Evolutionary conservation across 805 yeast species (phyloP), one percentile per base, ranked within the genome.

Genomic region (Metschnikowia henanensis): DNA sequence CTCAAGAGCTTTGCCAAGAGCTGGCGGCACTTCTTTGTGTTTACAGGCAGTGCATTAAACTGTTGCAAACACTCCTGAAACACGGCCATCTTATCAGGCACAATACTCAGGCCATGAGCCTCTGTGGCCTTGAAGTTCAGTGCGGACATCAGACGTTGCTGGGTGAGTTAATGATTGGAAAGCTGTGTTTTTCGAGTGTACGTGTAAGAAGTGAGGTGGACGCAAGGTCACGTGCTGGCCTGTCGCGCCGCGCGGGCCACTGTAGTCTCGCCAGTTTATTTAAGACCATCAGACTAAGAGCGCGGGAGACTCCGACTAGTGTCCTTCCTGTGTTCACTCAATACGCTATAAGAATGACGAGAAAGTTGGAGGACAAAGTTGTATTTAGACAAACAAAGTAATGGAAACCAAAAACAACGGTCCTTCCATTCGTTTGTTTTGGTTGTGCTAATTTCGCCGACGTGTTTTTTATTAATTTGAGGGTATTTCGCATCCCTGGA

Each of bases 51-150:
- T 51, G 91, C 88, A 71, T 91, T 92, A 77, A 94, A 94, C 48
- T 87, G 91, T 54, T 87, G 87, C 60, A 88, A 73, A 73, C 97
- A 91, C 64, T 91, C 96, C 69, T 94, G 99, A 66, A 86, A 92
- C 50, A 94, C 91, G 9, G 97, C 84, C 98, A 94, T 94, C 69
- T 91, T 91, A 69, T 94, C 98, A 44, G 96, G 95, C 55, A 79
- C 65, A 26, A 84, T 73, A 17, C 57, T 48, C 53, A 77, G 87
- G 43, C 79, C 62, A 43, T 61, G 62, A 62, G 86, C 89, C 60
- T 90, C 97, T 67, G 77, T 80, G 71, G 87, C 87, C 72, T 89
- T 90, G 69, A 87, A 89, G 35, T 86, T 74, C 53, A 75, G 81
- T 30, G 95, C 81, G 35, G 97, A 89, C 97, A 89, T 89, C 44